Percentiles rank a stretch among this genome's conserved stretches.
These are phyloP conservation scores for Lactifluus subvellereus DNA, from an alignment of 768 basidiomycete genomes.

Conservation along the genomic window DNA sequence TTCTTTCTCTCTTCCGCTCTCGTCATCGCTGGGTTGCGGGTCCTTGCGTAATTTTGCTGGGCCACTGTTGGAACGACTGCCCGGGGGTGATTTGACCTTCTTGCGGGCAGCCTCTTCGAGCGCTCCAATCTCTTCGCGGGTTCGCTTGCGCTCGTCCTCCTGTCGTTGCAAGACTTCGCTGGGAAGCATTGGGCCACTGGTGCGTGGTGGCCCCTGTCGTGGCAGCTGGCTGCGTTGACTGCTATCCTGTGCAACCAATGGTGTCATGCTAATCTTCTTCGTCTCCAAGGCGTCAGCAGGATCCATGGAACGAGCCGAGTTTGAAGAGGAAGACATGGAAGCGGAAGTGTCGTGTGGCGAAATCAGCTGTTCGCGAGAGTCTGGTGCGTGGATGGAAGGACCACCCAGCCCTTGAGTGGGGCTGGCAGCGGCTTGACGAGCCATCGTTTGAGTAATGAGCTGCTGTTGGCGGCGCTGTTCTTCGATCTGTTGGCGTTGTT, in stretches of 20 bases:
- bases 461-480: constrained; percentile 26
- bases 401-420: constrained; percentile 19
- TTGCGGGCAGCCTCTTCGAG: constrained; percentile 43
- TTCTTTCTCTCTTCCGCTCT: constrained; percentile 42
- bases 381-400: constrained; percentile 38
- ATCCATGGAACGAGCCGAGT: constrained; percentile 43
- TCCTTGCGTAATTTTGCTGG: constrained; percentile 43
- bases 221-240: constrained; percentile 29
- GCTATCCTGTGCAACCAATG: constrained; percentile 60
- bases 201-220: constrained; percentile 19
- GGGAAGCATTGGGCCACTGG: constrained; percentile 32
- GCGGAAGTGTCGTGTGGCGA: constrained; percentile 27
- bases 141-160: constrained; percentile 50
- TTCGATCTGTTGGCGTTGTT: constrained; percentile 29
- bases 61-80: constrained; percentile 6
- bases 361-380: constrained; percentile 45
- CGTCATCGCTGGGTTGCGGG: constrained; percentile 36
- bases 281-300: constrained; percentile 69
- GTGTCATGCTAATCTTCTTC: constrained; percentile 70
- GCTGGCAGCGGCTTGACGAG: constrained; percentile 15
- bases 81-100: constrained; percentile 36
- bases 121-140: constrained; percentile 44
- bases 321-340: constrained; percentile 29
- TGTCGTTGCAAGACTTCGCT: constrained; percentile 41
- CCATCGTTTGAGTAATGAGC: constrained; percentile 10